These are phyloP conservation scores for Marasmius tenuissimus DNA, from an alignment of 1,284 basidiomycete species.

Conservation along the genomic window DNA sequence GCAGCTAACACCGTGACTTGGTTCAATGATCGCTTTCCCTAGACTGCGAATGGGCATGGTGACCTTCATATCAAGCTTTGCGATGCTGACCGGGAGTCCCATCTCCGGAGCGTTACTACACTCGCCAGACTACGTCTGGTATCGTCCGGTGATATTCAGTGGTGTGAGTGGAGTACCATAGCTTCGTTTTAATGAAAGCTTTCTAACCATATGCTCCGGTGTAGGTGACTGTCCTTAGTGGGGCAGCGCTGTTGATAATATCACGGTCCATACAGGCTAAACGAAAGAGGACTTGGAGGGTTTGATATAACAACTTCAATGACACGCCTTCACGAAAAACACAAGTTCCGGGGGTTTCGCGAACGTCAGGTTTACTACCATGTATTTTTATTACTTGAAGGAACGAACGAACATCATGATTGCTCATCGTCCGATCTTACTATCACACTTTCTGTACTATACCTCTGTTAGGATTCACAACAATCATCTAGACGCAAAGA, in stretches of 20 bases:
- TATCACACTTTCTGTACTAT: no score
- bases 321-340: background rate
- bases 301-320: background rate
- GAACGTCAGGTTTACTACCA: background rate
- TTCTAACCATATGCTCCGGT: background rate
- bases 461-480: no score
- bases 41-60: constrained; percentile 19
- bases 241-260: constrained; percentile 3
- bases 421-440: no score
- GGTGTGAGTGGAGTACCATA: constrained; percentile 7
- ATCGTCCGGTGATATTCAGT: constrained; percentile 17
- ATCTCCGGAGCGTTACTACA: constrained; percentile 19
- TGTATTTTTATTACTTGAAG: no score
- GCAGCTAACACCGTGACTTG: background rate
- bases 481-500: no score
- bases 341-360: background rate
- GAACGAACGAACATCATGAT: no score
- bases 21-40: background rate
- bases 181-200: no score
- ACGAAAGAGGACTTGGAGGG: constrained; percentile 12
- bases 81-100: constrained; percentile 18
- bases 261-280: constrained; percentile 10
- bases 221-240: constrained; percentile 6
- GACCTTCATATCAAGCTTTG: constrained; percentile 16
- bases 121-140: constrained; percentile 17